Evolutionary conservation across 345 rosid genomes (phyloP).

Genomic region (Eucalyptus dawsonii): DNA sequence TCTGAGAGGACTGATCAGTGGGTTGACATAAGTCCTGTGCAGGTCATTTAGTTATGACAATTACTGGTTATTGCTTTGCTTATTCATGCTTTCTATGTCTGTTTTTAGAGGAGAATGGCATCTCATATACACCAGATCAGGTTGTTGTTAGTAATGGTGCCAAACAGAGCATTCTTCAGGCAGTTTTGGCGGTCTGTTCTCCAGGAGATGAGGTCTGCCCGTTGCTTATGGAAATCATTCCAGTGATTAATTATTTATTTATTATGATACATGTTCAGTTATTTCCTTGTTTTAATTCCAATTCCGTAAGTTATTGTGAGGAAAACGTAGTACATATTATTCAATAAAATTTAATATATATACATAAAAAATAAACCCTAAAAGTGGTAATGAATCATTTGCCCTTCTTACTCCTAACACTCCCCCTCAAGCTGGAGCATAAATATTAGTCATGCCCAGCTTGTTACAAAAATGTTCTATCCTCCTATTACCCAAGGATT

Average conservation of each 20-base stretch:
- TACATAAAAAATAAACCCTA: no score
- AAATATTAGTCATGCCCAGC: no score
- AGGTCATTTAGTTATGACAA: neutral
- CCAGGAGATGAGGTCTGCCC: slow-evolving; percentile 86
- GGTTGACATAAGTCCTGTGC: neutral
- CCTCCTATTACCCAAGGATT: no score
- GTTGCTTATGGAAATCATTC: neutral
- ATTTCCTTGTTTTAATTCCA: neutral
- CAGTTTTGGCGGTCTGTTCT: slow-evolving; percentile 79
- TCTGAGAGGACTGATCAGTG: neutral
- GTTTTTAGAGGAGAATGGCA: slow-evolving; percentile 69
- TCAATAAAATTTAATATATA: no score
- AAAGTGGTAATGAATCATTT: no score
- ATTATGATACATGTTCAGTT: neutral
- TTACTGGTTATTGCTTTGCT: neutral
- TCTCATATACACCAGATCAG: slow-evolving; percentile 75
- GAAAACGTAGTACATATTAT: no score
- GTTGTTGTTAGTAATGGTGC: slow-evolving; percentile 94
- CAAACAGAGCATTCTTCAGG: slow-evolving; percentile 72
- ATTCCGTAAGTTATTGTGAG: neutral
- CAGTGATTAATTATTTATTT: neutral
- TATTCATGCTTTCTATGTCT: neutral
- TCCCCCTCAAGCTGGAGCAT: no score
- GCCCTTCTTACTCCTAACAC: no score
- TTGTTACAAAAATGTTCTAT: no score